Percentiles rank a stretch among this genome's conserved stretches.
Conservation (phyloP, 1,284 basidiomycete species). For the Pascua sp. region DNA sequence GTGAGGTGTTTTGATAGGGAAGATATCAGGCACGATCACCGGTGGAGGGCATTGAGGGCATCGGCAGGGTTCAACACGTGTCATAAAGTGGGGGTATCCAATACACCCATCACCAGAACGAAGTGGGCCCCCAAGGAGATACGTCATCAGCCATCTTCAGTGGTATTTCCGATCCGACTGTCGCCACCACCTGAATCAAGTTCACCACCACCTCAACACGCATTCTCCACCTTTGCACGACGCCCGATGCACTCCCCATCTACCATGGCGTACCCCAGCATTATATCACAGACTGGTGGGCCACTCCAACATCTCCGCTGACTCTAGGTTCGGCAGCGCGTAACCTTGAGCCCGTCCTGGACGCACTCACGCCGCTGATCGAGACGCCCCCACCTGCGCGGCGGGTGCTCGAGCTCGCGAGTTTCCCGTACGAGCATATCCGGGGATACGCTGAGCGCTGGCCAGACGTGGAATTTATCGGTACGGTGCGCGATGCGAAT, state of each 20-base stretch:
- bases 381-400: not conserved
- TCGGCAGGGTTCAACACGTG: too few species aligned
- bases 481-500: conserved; percentile 23
- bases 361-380: conserved; percentile 24
- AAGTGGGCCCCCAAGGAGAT: too few species aligned
- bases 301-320: not conserved
- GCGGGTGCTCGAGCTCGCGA: conserved; percentile 33
- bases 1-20: too few species aligned
- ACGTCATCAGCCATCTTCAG: too few species aligned
- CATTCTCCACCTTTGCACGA: too few species aligned
- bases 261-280: conserved; percentile 28
- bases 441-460: conserved; percentile 22
- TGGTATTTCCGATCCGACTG: too few species aligned
- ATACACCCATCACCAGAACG: too few species aligned
- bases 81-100: too few species aligned
- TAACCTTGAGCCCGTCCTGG: conserved; percentile 29
- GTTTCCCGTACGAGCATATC: conserved; percentile 34
- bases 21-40: too few species aligned
- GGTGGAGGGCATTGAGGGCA: too few species aligned
- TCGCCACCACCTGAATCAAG: too few species aligned
- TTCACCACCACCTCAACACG: too few species aligned
- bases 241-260: not conserved
- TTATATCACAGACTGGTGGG: conserved; percentile 30
- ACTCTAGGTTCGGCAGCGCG: conserved; percentile 29
- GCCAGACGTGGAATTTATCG: conserved; percentile 27